Evolutionary conservation across 306 rosid genomes (phyloP), one percentile per base, ranked within the genome.

Genomic region (Castanea crenata): DNA sequence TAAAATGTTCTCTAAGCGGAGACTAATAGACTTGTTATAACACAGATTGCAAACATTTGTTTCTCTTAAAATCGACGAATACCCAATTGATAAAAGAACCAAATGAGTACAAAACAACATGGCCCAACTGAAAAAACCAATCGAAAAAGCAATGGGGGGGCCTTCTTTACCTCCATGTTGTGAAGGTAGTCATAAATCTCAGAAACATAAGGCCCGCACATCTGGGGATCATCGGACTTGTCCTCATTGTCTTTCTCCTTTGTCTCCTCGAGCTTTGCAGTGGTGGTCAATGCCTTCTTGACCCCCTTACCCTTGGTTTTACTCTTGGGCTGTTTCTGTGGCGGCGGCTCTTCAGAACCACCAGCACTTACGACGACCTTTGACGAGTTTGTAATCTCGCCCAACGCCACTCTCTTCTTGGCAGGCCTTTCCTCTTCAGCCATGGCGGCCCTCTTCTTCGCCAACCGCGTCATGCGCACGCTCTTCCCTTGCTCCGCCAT

Each of bases 151-250:
- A 67, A 34, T 13, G 9, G 72, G 1, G 9, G 9, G 9, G 3
- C 64, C 14, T 18, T 34, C 55, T 2, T 56, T 79, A 95, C 99
- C 98, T 95, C 99, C 79, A 93, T 31, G 1, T 18, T 32, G 23
- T 87, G 94, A 63, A 95, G 97, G 73, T 95, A 93, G 1, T 85
- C 87, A 70, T 87, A 90, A 54, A 95, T 88, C 69, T 93, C 99
- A 4, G 93, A 87, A 31, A 77, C 89, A 27, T 92, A 92, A 14
- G 98, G 85, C 31, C 10, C 83, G 38, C 90, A 87, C 51, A 89
- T 79, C 10, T 86, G 97, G 2, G 97, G 91, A 34, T 95, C 97
- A 1, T 84, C 86, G 46, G 38, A 44, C 32, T 31, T 34, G 6
- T 21, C 54, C 31, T 77, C 80, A 5, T 23, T 46, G 2, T 62